Conservation (phyloP, 257 asterid genomes). For the Paraleonurus japonicus region DNA sequence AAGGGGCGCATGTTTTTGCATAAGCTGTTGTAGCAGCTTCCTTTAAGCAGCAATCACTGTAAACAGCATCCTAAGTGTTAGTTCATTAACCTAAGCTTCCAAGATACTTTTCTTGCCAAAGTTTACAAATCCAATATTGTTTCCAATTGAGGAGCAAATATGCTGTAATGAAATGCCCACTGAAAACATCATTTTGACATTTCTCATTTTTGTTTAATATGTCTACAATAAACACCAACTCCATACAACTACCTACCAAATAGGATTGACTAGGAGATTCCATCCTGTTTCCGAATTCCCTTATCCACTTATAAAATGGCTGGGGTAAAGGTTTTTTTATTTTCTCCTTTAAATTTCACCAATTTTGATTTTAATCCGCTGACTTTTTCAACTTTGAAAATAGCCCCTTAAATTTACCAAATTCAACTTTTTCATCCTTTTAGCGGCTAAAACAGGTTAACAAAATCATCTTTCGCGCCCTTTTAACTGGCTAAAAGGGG, state of each 20-base stretch:
- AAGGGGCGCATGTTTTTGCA: constrained; percentile 81
- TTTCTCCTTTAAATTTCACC: too few relatives aligned
- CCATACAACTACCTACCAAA: neutral
- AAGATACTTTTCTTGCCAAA: neutral
- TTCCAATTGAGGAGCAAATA: neutral
- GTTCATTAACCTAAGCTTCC: neutral
- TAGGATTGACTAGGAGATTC: neutral
- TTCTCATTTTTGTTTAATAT: neutral
- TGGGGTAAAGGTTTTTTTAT: too few relatives aligned
- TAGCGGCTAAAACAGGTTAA: too few relatives aligned
- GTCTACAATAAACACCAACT: neutral
- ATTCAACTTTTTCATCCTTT: too few relatives aligned
- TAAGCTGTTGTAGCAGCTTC: constrained; percentile 88
- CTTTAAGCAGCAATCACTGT: constrained; percentile 63
- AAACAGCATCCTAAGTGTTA: neutral
- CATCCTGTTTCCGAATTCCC: neutral
- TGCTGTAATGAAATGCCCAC: neutral
- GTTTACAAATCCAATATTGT: neutral
- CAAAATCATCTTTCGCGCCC: too few relatives aligned
- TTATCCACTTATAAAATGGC: neutral
- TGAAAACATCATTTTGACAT: neutral
- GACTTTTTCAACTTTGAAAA: too few relatives aligned
- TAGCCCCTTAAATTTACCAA: too few relatives aligned
- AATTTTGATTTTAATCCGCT: too few relatives aligned
- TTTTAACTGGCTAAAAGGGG: too few relatives aligned